Evolutionary conservation across 805 yeast genomes (phyloP), one percentile per base, ranked within the genome.

Genomic region (Saccharomycopsis sp.): DNA sequence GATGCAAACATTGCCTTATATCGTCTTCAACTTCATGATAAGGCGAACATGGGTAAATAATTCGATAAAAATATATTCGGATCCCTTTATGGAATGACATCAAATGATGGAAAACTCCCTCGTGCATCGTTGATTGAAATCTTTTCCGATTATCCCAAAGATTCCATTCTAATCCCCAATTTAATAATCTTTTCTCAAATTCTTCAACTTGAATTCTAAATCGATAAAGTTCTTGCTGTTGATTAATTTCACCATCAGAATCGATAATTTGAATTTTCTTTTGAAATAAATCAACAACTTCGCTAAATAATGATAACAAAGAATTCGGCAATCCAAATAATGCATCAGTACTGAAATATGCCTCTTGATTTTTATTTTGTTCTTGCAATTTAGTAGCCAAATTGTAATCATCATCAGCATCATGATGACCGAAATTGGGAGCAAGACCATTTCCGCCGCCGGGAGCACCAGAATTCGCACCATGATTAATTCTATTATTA

Each of bases 301-400:
- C 85, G 47, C 83, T 74, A 61, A 87, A 85, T 43, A 86, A 63
- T 19, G 79, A 54, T 44, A 85, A 80, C 35, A 87, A 65, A 2
- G 95, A 82, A 56, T 84, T 85, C 5, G 96, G 95, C 45, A 87
- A 65, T 0, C 95, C 95, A 58, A 85, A 86, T 40, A 86, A 66
- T 0, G 89, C 85, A 59, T 84, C 94, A 1, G 89, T 80, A 6
- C 88, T 79, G 50, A 81, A 69, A 43, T 74, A 68, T 50, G 76
- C 75, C 55, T 74, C 53, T 72, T 75, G 48, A 62, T 59, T 29
- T 8, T 28, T 23, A 6, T 27, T 32, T 7, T 38, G 28, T 5
- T 28, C 40, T 7, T 6, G 38, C 7, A 19, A 34, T 32, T 26
- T 22, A 9, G 27, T 19, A 31, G 35, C 35, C 35, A 31, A 31